A percentile compares a stretch with the other conserved stretches of the same genome.
Evolutionary conservation across 75 land plant genomes (phyloP).

Genomic region (Picea glauca): DNA sequence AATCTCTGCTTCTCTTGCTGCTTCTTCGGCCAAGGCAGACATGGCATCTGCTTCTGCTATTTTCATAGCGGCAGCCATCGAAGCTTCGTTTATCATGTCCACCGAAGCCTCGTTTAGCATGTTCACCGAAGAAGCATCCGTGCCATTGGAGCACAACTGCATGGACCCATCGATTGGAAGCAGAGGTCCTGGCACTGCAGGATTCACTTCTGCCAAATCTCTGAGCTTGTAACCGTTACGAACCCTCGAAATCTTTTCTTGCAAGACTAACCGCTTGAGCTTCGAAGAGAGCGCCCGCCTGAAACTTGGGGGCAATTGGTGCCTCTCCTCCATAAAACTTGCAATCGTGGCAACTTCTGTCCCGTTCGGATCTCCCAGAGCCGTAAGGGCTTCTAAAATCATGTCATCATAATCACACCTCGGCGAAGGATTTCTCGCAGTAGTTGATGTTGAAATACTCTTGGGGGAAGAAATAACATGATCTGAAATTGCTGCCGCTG

Average conservation of each 20-base stretch:
- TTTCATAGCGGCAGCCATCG: slow-evolving; percentile 34
- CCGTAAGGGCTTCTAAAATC: slow-evolving; percentile 72
- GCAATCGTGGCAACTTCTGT: slow-evolving; percentile 55
- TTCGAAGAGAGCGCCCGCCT: slow-evolving; percentile 50
- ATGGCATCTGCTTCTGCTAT: slow-evolving; percentile 53
- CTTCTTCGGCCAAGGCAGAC: slow-evolving; percentile 39
- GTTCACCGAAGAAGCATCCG: neutral
- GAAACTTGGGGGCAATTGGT: slow-evolving; percentile 65
- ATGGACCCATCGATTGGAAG: neutral
- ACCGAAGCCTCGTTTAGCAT: slow-evolving; percentile 28
- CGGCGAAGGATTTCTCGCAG: neutral
- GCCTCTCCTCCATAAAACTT: slow-evolving; percentile 68
- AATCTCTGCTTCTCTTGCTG: slow-evolving; percentile 47
- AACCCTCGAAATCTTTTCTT: slow-evolving; percentile 71
- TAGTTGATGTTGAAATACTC: neutral
- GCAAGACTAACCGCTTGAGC: slow-evolving; percentile 49
- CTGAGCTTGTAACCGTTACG: slow-evolving; percentile 2
- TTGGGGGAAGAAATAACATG: neutral
- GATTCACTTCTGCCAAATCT: neutral
- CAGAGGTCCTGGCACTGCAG: neutral
- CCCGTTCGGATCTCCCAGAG: slow-evolving; percentile 70
- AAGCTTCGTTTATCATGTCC: slow-evolving; percentile 25
- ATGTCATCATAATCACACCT: slow-evolving; percentile 53
- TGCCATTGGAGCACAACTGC: neutral
- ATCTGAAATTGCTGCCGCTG: neutral